These are phyloP conservation scores for Suillus lakei DNA, from an alignment of 768 basidiomycete genomes.

Conservation along the genomic window DNA sequence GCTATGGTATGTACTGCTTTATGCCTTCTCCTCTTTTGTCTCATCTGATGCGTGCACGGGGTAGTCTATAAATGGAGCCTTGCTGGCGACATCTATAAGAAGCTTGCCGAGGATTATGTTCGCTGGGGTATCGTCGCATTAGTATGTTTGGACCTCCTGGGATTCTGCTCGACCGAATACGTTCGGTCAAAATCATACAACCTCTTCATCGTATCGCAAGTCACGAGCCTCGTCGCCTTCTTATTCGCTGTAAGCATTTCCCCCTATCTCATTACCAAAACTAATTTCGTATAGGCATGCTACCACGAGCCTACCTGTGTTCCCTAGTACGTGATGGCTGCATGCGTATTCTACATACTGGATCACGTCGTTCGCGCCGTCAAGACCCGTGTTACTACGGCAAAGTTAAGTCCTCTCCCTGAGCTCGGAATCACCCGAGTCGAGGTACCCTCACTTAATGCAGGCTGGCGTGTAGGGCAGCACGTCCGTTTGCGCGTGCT, in stretches of 20 bases:
- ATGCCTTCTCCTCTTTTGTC: not conserved
- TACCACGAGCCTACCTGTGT: conserved; percentile 32
- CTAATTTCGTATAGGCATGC: conserved; percentile 24
- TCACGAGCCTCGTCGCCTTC: conserved; percentile 46
- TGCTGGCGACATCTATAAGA: conserved; percentile 18
- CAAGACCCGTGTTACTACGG: conserved; percentile 50
- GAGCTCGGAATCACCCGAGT: conserved; percentile 52
- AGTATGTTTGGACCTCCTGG: conserved; percentile 39
- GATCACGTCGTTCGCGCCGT: conserved; percentile 51
- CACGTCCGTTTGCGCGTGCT: conserved; percentile 59
- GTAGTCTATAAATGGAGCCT: conserved; percentile 37
- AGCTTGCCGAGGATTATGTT: conserved; percentile 18
- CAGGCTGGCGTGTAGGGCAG: conserved; percentile 65
- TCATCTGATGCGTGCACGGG: not conserved
- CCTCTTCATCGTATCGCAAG: conserved; percentile 48
- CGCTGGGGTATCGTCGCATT: conserved; percentile 42
- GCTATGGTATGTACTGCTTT: conserved; percentile 39
- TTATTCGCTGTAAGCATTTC: conserved; percentile 38
- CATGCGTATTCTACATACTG: conserved; percentile 43
- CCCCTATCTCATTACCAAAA: conserved; percentile 7
- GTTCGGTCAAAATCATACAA: conserved; percentile 48
- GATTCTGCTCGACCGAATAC: conserved; percentile 44
- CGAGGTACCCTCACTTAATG: conserved; percentile 46
- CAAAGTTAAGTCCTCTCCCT: conserved; percentile 49
- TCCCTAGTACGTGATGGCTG: conserved; percentile 48